Conservation (phyloP, 2,329 filamentous ascomycete species). For the Trichoderma sp. region DNA sequence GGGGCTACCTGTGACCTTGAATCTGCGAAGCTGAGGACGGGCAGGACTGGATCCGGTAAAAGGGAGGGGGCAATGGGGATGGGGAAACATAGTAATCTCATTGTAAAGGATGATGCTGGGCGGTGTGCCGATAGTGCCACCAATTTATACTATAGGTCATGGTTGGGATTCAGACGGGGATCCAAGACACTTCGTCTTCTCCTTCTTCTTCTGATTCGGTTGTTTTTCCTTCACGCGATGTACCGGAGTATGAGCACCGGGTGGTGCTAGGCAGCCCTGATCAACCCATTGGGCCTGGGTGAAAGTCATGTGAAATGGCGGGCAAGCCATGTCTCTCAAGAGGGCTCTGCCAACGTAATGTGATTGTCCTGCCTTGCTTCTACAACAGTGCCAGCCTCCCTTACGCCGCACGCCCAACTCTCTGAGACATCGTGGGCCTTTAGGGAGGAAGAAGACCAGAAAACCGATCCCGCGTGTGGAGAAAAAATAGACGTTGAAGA, state of each 20-base stretch:
- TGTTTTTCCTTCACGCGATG: constrained; percentile 15
- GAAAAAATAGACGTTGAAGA: constrained; percentile 8
- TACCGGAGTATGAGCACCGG: constrained; percentile 23
- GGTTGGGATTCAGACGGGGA: constrained; percentile 14
- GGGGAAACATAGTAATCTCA: background rate
- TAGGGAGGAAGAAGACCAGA: constrained; percentile 2
- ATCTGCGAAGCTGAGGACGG: constrained; percentile 12
- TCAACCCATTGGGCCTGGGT: constrained; percentile 22
- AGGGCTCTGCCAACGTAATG: constrained; percentile 19
- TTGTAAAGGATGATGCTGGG: constrained; percentile 25
- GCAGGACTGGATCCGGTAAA: constrained; percentile 16
- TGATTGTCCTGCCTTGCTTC: constrained; percentile 28
- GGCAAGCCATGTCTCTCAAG: constrained; percentile 20
- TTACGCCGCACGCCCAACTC: constrained; percentile 19
- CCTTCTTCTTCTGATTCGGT: constrained; percentile 11
- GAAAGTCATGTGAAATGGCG: constrained; percentile 17
- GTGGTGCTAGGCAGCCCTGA: constrained; percentile 17
- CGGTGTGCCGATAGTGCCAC: constrained; percentile 20
- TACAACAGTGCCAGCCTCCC: constrained; percentile 23
- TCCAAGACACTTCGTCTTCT: constrained; percentile 4
- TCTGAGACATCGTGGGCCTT: constrained; percentile 22
- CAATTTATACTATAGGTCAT: constrained; percentile 26
- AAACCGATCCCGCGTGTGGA: background rate
- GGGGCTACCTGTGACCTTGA: constrained; percentile 63
- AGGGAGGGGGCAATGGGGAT: background rate